These are phyloP conservation scores for Colletotrichum sp. DNA, from an alignment of 2,329 filamentous ascomycete genomes.

Conservation along the genomic window DNA sequence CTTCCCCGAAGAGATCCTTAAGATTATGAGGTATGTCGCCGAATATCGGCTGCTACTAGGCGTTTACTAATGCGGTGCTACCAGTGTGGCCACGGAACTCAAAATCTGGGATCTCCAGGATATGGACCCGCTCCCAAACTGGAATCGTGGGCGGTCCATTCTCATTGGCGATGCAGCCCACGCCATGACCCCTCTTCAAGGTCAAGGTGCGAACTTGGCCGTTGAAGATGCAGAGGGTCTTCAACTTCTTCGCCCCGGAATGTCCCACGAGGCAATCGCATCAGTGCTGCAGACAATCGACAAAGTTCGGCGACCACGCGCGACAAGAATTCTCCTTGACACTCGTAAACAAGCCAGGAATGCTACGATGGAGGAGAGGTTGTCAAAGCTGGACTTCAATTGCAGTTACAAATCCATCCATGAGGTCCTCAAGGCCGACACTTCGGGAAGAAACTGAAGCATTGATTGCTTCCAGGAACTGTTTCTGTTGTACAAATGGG, in stretches of 20 bases:
- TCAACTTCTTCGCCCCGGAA: constrained; percentile 7
- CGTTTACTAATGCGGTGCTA: background rate
- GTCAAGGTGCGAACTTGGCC: constrained; percentile 44
- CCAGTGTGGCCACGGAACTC: constrained; percentile 29
- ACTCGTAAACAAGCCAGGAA: background rate
- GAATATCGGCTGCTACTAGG: background rate
- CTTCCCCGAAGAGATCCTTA: background rate
- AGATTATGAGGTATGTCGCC: background rate
- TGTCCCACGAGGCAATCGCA: background rate
- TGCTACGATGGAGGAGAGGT: background rate
- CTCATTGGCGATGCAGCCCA: constrained; percentile 25
- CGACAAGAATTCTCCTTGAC: background rate
- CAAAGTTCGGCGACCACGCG: background rate
- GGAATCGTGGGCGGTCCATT: constrained; percentile 27
- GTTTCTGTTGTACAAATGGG: background rate
- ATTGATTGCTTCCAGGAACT: background rate
- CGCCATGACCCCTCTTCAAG: constrained; percentile 41
- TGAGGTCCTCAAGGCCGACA: background rate
- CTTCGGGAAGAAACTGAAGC: background rate
- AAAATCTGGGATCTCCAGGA: constrained; percentile 51
- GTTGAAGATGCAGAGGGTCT: constrained; percentile 46
- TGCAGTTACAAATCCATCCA: background rate
- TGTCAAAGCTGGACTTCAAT: background rate
- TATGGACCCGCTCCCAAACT: constrained; percentile 40
- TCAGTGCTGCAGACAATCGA: background rate